Conservation (phyloP, 768 basidiomycete genomes). For the Boletus rufocinnamomeus region DNA sequence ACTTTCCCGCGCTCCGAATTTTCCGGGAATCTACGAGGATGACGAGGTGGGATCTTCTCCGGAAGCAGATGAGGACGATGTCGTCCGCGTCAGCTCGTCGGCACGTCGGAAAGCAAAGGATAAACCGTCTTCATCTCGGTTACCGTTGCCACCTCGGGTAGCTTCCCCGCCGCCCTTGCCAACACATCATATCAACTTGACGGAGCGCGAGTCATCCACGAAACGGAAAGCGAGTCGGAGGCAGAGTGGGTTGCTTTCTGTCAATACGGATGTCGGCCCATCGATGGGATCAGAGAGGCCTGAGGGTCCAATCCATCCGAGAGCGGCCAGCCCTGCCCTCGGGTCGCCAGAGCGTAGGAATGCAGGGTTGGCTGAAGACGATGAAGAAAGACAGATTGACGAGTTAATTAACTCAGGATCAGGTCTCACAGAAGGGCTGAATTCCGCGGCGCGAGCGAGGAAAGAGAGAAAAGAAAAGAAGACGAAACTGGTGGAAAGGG, state of each 20-base stretch:
- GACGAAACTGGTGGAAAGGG: conserved; percentile 22
- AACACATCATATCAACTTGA: conserved; percentile 36
- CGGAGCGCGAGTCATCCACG: conserved; percentile 36
- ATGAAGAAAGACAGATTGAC: conserved; percentile 52
- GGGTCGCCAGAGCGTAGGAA: conserved; percentile 60
- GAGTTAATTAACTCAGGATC: conserved; percentile 23
- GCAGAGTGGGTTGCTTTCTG: conserved; percentile 57
- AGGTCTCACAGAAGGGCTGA: conserved; percentile 17
- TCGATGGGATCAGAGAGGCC: conserved; percentile 29
- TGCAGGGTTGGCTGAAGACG: conserved; percentile 56
- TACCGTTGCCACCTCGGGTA: conserved; percentile 49
- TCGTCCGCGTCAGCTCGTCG: conserved; percentile 40
- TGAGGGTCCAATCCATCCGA: conserved; percentile 45
- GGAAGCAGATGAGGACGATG: conserved; percentile 45
- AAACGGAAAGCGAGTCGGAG: conserved; percentile 33
- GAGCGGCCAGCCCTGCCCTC: conserved; percentile 68
- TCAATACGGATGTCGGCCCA: conserved; percentile 34
- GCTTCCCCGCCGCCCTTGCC: conserved; percentile 41
- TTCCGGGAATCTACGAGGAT: conserved; percentile 70
- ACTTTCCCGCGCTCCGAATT: conserved; percentile 62
- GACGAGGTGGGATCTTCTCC: conserved; percentile 52
- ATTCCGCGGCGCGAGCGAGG: conserved; percentile 31
- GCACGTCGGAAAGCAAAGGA: conserved; percentile 48
- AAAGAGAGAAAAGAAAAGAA: conserved; percentile 47
- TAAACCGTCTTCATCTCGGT: conserved; percentile 48